A percentile compares a stretch with the other conserved stretches of the same genome.
phyloP scores from a whole-genome alignment of 768 basidiomycete genomes.

The Kwoniella dejecticola region DNA sequence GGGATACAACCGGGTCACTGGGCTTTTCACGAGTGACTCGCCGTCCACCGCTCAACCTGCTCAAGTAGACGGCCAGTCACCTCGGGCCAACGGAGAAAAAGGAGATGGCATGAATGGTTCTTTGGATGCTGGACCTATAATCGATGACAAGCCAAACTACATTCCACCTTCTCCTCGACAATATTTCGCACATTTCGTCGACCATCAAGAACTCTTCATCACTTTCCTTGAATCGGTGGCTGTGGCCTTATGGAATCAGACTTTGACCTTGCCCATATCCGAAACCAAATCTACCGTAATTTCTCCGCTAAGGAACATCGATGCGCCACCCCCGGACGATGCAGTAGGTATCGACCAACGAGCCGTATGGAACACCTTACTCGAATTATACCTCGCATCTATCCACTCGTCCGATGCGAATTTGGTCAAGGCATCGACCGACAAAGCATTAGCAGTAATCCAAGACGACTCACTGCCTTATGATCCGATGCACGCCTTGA shows the following conservation, averaged over 20 bases:
- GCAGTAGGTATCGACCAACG: slow-evolving; percentile 63
- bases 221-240: slow-evolving; percentile 88
- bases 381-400: slow-evolving; percentile 80
- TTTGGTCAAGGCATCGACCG: slow-evolving; percentile 53
- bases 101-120: slow-evolving; percentile 15
- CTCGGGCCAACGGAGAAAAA: slow-evolving; percentile 8
- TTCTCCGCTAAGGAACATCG: slow-evolving; percentile 13
- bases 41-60: slow-evolving; percentile 58
- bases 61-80: slow-evolving; percentile 17
- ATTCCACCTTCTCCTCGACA: slow-evolving; percentile 70
- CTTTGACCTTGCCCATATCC: slow-evolving; percentile 52
- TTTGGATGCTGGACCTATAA: slow-evolving; percentile 6
- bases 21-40: slow-evolving; percentile 50
- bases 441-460: slow-evolving; percentile 76
- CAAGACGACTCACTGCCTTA: slow-evolving; percentile 64
- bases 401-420: slow-evolving; percentile 58
- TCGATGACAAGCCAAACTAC: slow-evolving; percentile 31
- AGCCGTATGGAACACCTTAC: slow-evolving; percentile 91
- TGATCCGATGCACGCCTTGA: slow-evolving; percentile 88
- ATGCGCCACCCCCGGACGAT: slow-evolving; percentile 19
- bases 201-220: slow-evolving; percentile 79
- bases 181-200: slow-evolving; percentile 93
- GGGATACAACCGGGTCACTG: slow-evolving; percentile 66
- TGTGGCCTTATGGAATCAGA: slow-evolving; percentile 74
- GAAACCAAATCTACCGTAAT: background rate